These are phyloP conservation scores for Abelmoschus esculentus DNA, from an alignment of 345 rosid genomes.

Conservation along the genomic window DNA sequence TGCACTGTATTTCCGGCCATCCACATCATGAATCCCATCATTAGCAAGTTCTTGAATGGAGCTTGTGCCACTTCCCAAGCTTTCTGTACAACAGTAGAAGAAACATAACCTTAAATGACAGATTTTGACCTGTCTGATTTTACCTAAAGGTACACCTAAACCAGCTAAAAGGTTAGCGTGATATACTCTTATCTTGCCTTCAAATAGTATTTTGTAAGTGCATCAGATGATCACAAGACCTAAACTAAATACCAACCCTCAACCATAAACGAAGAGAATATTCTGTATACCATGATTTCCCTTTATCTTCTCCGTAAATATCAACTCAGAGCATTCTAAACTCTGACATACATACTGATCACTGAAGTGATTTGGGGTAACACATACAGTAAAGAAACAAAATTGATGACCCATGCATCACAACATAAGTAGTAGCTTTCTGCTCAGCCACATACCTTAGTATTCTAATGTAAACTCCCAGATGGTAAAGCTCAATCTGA, in stretches of 20 bases:
- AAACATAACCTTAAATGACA: not conserved
- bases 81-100: conserved; percentile 51
- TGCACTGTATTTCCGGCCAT: conserved; percentile 99
- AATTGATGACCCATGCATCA: not conserved
- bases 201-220: not conserved
- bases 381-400: not conserved
- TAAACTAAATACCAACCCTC: not conserved
- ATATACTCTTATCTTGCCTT: not conserved
- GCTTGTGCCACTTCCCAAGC: conserved; percentile 99
- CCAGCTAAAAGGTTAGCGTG: not conserved
- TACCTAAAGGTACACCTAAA: not conserved
- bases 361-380: too few species aligned
- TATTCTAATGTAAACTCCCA: too few species aligned
- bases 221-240: not conserved
- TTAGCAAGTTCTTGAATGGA: conserved; percentile 91
- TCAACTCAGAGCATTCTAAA: not conserved
- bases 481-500: too few species aligned
- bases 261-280: not conserved
- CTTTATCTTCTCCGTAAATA: not conserved
- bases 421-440: not conserved
- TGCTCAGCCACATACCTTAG: not conserved
- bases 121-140: not conserved
- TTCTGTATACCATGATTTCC: not conserved
- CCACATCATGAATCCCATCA: conserved; percentile 99
- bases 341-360: not conserved